phyloP scores from a whole-genome alignment of 495 filamentous ascomycete genomes.

The Sabuloglossum arenarium region DNA sequence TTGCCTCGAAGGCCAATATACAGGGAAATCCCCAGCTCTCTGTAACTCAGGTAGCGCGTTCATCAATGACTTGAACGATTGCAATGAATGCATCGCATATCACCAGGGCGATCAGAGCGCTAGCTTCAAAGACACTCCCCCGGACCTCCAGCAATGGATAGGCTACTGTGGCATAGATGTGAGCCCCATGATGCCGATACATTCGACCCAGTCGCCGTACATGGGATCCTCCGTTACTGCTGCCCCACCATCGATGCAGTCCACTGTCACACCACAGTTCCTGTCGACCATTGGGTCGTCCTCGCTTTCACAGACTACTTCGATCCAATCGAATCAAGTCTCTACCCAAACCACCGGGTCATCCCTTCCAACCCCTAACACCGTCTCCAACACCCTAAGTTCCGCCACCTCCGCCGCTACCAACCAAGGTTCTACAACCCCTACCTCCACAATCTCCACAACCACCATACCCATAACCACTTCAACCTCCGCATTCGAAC shows the following conservation, averaged over 20 bases:
- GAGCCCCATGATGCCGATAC: background rate
- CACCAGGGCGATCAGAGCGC: background rate
- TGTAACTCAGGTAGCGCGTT: slow-evolving; percentile 26
- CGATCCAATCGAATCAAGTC: too few species aligned
- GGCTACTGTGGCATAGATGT: slow-evolving; percentile 2
- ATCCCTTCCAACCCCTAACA: too few species aligned
- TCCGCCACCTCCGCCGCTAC: too few species aligned
- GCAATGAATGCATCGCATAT: slow-evolving; percentile 12
- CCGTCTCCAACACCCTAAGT: too few species aligned
- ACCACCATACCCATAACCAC: too few species aligned
- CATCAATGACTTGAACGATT: slow-evolving; percentile 14
- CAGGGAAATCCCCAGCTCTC: slow-evolving; percentile 25
- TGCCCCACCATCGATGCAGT: background rate
- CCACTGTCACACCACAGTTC: background rate
- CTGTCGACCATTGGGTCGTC: too few species aligned
- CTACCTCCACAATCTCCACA: too few species aligned
- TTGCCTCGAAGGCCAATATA: slow-evolving; percentile 21
- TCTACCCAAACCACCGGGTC: too few species aligned
- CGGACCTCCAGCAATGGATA: slow-evolving; percentile 3
- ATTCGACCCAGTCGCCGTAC: background rate
- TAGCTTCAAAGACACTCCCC: background rate
- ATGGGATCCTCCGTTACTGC: background rate
- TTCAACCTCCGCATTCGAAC: too few species aligned
- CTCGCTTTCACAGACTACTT: too few species aligned
- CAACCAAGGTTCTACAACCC: too few species aligned